phyloP scores from a whole-genome alignment of 148 eudicot genomes.

The Simmondsia chinensis region DNA sequence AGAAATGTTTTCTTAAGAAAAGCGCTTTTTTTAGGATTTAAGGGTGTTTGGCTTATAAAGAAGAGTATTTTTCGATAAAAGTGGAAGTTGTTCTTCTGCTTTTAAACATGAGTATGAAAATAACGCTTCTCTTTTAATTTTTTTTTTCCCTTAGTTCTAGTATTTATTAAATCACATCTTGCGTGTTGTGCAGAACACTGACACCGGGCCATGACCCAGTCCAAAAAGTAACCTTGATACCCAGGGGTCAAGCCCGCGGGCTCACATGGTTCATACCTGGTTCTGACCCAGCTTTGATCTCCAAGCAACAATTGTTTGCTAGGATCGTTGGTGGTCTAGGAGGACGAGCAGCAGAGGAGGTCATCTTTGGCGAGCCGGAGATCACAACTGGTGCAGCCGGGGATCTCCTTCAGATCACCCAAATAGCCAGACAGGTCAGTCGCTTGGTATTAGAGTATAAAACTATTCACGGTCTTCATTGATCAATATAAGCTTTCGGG shows the following conservation, averaged over 20 bases:
- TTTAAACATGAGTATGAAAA: no score
- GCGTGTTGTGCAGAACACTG: constrained; percentile 39
- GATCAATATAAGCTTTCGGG: no score
- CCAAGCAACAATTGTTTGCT: constrained; percentile 64
- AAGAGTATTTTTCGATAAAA: no score
- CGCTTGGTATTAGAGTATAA: no score
- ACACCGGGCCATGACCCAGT: constrained; percentile 71
- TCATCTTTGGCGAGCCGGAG: constrained; percentile 70
- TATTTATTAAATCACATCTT: background rate
- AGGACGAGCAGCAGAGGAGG: constrained; percentile 80
- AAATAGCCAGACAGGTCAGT: constrained; percentile 74
- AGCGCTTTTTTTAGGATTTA: no score
- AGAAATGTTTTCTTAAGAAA: no score
- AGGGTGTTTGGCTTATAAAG: no score
- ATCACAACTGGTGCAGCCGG: constrained; percentile 88
- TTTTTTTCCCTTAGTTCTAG: background rate
- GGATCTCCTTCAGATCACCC: constrained; percentile 69
- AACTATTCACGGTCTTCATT: no score
- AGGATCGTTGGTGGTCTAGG: constrained; percentile 77
- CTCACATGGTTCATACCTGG: constrained; percentile 75
- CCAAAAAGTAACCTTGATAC: constrained; percentile 74
- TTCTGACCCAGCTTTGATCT: constrained; percentile 54
- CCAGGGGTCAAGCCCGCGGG: constrained; percentile 81
- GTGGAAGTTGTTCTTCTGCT: no score
- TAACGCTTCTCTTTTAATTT: no score